Evolutionary conservation across 306 rosid genomes (phyloP), one percentile per base, ranked within the genome.

Genomic region (Fagus sylvatica): DNA sequence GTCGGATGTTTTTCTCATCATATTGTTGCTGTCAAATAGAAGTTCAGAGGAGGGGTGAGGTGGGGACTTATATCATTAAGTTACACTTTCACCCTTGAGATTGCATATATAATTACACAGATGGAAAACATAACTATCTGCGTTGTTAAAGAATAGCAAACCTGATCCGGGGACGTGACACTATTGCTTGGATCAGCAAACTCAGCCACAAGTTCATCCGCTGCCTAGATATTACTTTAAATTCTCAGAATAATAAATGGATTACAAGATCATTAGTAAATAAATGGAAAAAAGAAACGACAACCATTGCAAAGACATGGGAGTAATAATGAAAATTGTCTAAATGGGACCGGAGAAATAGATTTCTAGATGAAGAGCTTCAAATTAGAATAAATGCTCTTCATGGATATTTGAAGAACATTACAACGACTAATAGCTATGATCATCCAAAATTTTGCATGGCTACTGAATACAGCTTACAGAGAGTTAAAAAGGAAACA

Each of bases 131-230:
- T 13, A 56, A 32, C 46, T 57, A 60, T 59, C 42, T 10, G 68
- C 53, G 2, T 60, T 13, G 69, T 11, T 64, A 30, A 60, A 73
- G 32, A 56, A 46, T 74, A 74, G 19, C 74, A 75, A 89, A 95
- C 98, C 98, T 95, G 98, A 85, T 94, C 98, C 42, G 98, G 93
- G 43, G 97, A 22, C 39, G 90, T 84, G 71, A 77, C 84, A 77
- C 93, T 79, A 67, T 82, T 88, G 78, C 84, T 62, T 74, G 98
- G 98, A 74, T 89, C 93, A 61, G 93, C 74, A 73, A 92, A 94
- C 81, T 94, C 98, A 1, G 98, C 93, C n/a, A 94, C 98, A 69
- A 95, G 98, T 83, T 95, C 98, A 87, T 95, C 98, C 9, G 98
- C 98, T 62, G 92, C 98, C 98, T 95, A 84, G 80, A 80, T 74